phyloP scores from a whole-genome alignment of 108 stramenopile genomes.

The Cyclotella choctawhatcheeana region DNA sequence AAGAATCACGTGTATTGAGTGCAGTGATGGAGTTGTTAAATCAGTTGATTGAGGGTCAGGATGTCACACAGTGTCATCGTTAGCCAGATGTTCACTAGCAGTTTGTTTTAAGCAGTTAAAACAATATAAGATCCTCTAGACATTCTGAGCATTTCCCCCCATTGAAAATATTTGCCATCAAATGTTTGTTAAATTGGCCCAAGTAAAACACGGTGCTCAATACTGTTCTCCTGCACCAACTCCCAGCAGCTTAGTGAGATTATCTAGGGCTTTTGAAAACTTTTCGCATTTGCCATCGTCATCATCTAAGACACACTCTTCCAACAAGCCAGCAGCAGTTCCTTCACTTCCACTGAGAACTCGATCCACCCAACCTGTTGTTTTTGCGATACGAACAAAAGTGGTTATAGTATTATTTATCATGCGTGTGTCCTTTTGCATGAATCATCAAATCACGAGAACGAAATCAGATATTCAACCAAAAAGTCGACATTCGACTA shows the following conservation, averaged over 20 bases:
- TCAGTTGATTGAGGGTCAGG: neutral
- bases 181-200: neutral
- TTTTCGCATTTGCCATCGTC: conserved; percentile 47
- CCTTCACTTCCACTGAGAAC: conserved; percentile 43
- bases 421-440: too few species aligned
- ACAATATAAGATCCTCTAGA: neutral
- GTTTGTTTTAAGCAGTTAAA: too few species aligned
- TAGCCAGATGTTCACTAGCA: too few species aligned
- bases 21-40: neutral
- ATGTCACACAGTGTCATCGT: neutral
- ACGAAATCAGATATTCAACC: too few species aligned
- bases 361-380: conserved; percentile 51
- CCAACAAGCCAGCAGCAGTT: conserved; percentile 51
- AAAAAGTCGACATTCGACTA: too few species aligned
- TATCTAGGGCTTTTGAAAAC: conserved; percentile 44
- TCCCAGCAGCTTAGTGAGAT: conserved; percentile 47
- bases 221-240: conserved; percentile 53
- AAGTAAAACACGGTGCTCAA: conserved; percentile 16
- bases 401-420: neutral
- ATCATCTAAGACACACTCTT: conserved; percentile 56
- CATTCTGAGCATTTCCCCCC: neutral
- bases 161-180: neutral
- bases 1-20: neutral
- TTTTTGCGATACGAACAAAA: neutral
- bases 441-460: too few species aligned